These are phyloP conservation scores for Sporobolomyces pararoseus DNA, from an alignment of 768 basidiomycete species.

Conservation along the genomic window DNA sequence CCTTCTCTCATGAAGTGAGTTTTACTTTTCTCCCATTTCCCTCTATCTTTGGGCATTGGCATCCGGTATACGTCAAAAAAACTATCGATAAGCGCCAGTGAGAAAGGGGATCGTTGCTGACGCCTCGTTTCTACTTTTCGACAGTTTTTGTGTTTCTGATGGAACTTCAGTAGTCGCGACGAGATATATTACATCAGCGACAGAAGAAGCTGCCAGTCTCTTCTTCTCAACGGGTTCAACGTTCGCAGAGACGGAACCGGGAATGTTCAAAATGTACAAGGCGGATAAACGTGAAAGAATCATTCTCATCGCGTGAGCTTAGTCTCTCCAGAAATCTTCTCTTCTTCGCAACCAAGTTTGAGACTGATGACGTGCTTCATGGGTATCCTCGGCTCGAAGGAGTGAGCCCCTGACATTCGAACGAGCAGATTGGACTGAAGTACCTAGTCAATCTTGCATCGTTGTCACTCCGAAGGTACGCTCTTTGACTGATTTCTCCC, in stretches of 20 bases:
- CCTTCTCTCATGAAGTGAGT: slow-evolving; percentile 43
- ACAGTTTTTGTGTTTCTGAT: slow-evolving; percentile 97
- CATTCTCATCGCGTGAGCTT: slow-evolving; percentile 60
- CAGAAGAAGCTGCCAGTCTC: slow-evolving; percentile 87
- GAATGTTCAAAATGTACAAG: slow-evolving; percentile 82
- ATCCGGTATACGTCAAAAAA: too few species aligned
- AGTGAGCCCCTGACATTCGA: slow-evolving; percentile 96
- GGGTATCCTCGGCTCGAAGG: slow-evolving; percentile 12
- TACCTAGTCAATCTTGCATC: slow-evolving; percentile 91
- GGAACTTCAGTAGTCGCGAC: slow-evolving; percentile 90
- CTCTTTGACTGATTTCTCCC: neutral
- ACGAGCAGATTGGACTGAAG: slow-evolving; percentile 96
- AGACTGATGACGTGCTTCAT: too few species aligned
- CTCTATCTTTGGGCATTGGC: too few species aligned
- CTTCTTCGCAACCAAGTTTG: too few species aligned
- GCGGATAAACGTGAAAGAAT: slow-evolving; percentile 93
- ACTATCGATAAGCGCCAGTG: too few species aligned
- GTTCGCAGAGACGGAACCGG: slow-evolving; percentile 82
- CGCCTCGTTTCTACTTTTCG: slow-evolving; percentile 31
- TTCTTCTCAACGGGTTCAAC: slow-evolving; percentile 62
- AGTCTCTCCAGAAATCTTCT: too few species aligned
- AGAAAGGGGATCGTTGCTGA: too few species aligned
- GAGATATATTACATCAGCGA: slow-evolving; percentile 85
- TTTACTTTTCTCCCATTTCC: neutral
- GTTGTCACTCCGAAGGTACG: slow-evolving; percentile 85